Base-by-base conservation (phyloP, 495 filamentous ascomycete species). In the Hyaloscypha finlandica region DNA sequence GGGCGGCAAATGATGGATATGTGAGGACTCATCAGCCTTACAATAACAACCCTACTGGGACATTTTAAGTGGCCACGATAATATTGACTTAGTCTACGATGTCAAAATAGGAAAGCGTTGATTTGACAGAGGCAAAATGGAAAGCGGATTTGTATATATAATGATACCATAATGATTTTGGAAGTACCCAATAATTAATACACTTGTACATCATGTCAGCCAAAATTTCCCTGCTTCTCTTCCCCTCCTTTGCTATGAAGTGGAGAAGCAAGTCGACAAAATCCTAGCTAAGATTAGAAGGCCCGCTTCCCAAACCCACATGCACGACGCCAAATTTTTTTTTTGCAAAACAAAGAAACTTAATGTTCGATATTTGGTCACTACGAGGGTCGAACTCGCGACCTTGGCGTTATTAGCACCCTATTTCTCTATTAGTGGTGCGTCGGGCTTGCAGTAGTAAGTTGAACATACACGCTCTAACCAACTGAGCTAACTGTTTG, bases 381-480 rank as follows among this genome's bases (percentile, higher is more conserved):
- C 9, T 67, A 67, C 39, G 65, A 52, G 65, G 65, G 59, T 67
- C 65, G 65, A 61, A 61, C 59, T 52, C 65, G 39, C 48, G 58
- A 52, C 65, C 65, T 67, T 67, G 59, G 65, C 35, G 35, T 37
- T 37, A 65, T 65, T 65, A 65, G 63, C 63, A 65, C 63, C 62
- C 30, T 16, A 16, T 6, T 30, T 6, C 0, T 8, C 6, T 8
- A 32, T 61, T 61, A 61, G 58, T 61, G 29, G 19, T 20, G 30
- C 16, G 8, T 19, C 30, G 16, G 56, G 4, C 11, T 48, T 53
- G 51, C 19, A 8, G 6, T 6, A 6, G 5, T 1, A 9, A 19
- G 16, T 20, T 4, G 42, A n/a, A 37, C 30, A 61, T 31, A 37
- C 59, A 61, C 59, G 59, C 59, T 61, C 59, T 61, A 61, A 61